A percentile compares a stretch with the other conserved stretches of the same genome.
These are phyloP conservation scores for Escallonia herrerae DNA, from an alignment of 129 eudicot species.

Conservation along the genomic window DNA sequence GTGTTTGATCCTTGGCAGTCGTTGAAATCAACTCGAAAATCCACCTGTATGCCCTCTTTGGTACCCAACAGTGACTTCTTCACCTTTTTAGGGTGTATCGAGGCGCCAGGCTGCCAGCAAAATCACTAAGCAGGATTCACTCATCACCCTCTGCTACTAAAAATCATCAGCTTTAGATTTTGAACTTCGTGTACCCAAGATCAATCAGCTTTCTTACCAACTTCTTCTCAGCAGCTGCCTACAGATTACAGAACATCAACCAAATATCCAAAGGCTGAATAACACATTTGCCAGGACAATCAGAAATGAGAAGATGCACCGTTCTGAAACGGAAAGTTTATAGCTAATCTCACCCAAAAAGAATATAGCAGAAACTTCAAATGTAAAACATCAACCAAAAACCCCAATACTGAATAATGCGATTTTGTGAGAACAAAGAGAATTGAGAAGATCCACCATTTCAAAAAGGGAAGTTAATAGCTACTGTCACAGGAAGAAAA, in stretches of 20 bases:
- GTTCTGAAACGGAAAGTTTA: too few relatives aligned
- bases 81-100: too few relatives aligned
- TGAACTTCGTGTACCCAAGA: slow-evolving; percentile 69
- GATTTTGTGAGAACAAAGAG: background rate
- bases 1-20: too few relatives aligned
- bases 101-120: too few relatives aligned
- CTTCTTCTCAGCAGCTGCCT: slow-evolving; percentile 77
- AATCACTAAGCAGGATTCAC: too few relatives aligned
- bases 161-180: slow-evolving; percentile 20
- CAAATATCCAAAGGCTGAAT: background rate
- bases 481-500: background rate
- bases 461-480: background rate
- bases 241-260: background rate
- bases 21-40: too few relatives aligned
- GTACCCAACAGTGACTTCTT: too few relatives aligned
- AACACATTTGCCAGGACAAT: background rate
- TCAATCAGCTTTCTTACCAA: slow-evolving; percentile 66
- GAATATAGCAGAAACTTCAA: background rate
- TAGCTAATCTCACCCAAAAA: too few relatives aligned
- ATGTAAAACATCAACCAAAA: background rate
- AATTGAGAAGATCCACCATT: background rate
- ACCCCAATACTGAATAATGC: background rate
- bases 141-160: slow-evolving; percentile 5
- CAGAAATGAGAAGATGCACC: background rate
- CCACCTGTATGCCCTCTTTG: too few relatives aligned